Evolutionary conservation across 2,329 filamentous ascomycete species (phyloP).

Genomic region (Arthrobotrys sphaeroides): DNA sequence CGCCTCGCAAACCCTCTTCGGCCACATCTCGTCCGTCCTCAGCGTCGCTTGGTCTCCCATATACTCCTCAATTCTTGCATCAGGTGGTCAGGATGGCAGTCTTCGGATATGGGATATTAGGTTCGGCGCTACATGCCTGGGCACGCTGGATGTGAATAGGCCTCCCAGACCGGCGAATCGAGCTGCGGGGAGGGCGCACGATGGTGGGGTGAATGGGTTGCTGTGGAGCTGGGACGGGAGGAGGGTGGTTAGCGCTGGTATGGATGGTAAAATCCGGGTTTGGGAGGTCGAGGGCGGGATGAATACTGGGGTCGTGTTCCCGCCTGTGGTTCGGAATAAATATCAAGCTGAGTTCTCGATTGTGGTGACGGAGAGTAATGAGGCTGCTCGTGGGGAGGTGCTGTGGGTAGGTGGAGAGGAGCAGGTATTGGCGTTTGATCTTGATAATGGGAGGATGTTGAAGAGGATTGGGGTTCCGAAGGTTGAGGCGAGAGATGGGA

Average conservation of each 20-base stretch:
- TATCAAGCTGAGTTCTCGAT: conserved; percentile 71
- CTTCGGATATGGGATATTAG: conserved; percentile 89
- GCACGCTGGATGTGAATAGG: conserved; percentile 75
- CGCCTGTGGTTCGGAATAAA: conserved; percentile 79
- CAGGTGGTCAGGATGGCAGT: conserved; percentile 83
- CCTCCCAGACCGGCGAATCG: conserved; percentile 61
- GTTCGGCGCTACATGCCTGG: conserved; percentile 78
- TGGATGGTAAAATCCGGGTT: conserved; percentile 84
- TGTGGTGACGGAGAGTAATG: conserved; percentile 70
- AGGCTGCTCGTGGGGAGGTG: conserved; percentile 71
- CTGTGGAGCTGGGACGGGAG: conserved; percentile 83
- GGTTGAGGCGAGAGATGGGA: conserved; percentile 62
- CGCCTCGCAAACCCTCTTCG: conserved; percentile 75
- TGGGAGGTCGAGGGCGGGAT: conserved; percentile 84
- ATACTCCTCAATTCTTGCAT: conserved; percentile 80
- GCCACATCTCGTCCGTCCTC: conserved; percentile 73
- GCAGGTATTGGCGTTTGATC: conserved; percentile 67
- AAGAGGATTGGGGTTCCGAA: conserved; percentile 73
- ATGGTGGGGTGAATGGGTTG: conserved; percentile 83
- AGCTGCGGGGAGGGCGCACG: conserved; percentile 72
- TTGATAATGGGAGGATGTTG: conserved; percentile 78
- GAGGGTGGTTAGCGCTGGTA: conserved; percentile 80
- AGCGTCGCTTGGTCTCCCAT: conserved; percentile 83
- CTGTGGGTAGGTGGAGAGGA: conserved; percentile 64
- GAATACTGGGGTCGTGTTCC: conserved; percentile 89